Evolutionary conservation across 768 basidiomycete species (phyloP).

Genomic region (Leccinum aurantiacum): DNA sequence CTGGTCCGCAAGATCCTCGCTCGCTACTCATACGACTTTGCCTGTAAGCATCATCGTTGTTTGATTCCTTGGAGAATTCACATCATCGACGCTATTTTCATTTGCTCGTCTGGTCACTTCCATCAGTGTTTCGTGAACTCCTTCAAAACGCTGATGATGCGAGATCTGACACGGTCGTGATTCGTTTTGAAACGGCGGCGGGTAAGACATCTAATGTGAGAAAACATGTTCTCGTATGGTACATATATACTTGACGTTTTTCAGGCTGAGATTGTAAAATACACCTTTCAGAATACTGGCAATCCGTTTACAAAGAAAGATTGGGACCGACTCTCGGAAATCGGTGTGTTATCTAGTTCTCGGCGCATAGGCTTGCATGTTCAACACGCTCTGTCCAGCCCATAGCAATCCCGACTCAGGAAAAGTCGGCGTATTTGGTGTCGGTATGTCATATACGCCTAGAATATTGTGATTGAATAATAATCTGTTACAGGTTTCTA

Average conservation of each 20-base stretch:
- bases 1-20: slow-evolving; percentile 94
- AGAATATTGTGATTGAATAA: not conserved
- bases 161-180: slow-evolving; percentile 67
- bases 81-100: not conserved
- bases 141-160: not conserved
- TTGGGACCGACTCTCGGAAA: slow-evolving; percentile 88
- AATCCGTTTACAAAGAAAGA: slow-evolving; percentile 79
- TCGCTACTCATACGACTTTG: slow-evolving; percentile 91
- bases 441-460: too few species aligned
- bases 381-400: slow-evolving; percentile 41
- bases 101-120: not conserved
- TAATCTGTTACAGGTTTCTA: slow-evolving; percentile 56
- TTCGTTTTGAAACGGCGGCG: slow-evolving; percentile 66
- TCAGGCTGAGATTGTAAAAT: slow-evolving; percentile 24
- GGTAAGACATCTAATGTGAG: slow-evolving; percentile 11
- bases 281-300: slow-evolving; percentile 48
- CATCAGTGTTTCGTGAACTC: slow-evolving; percentile 42
- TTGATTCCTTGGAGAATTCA: not conserved
- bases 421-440: slow-evolving; percentile 63
- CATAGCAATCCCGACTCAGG: slow-evolving; percentile 93
- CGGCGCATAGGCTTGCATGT: not conserved
- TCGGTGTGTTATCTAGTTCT: slow-evolving; percentile 50
- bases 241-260: not conserved
- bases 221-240: too few species aligned
- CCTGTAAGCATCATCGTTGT: slow-evolving; percentile 40